Conservation (phyloP, 345 rosid genomes). For the Mallotus nudiflorus region DNA sequence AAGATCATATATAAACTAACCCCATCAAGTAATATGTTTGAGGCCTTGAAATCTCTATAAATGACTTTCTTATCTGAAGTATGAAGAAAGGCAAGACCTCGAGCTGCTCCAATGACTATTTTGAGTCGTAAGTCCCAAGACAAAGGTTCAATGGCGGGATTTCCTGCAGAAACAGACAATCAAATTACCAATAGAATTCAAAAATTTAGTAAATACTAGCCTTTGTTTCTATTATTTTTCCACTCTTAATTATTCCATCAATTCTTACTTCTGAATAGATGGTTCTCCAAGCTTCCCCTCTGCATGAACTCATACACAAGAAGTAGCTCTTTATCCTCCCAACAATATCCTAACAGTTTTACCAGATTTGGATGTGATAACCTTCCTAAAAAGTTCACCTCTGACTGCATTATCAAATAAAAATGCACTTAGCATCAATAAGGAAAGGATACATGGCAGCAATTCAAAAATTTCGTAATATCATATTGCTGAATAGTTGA, state of each 20-base stretch:
- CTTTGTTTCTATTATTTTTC: not conserved
- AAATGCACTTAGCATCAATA: slow-evolving; percentile 13
- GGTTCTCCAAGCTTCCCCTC: slow-evolving; percentile 77
- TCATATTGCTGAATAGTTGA: not conserved
- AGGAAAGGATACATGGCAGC: not conserved
- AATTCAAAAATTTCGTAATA: not conserved
- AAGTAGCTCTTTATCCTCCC: slow-evolving; percentile 68
- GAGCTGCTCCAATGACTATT: slow-evolving; percentile 79
- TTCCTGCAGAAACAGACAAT: slow-evolving; percentile 35
- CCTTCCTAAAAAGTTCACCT: slow-evolving; percentile 77
- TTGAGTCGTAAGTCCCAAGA: slow-evolving; percentile 82
- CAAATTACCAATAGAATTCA: slow-evolving; percentile 7
- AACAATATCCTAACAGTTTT: slow-evolving; percentile 72
- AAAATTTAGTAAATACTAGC: not conserved
- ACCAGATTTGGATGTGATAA: slow-evolving; percentile 83
- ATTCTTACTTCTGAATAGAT: slow-evolving; percentile 74
- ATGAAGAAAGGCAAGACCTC: slow-evolving; percentile 75
- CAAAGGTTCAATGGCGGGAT: slow-evolving; percentile 53
- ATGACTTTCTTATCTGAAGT: slow-evolving; percentile 69
- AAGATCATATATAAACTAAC: slow-evolving; percentile 40
- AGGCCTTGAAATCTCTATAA: slow-evolving; percentile 82
- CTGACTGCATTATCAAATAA: slow-evolving; percentile 55
- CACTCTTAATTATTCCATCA: slow-evolving; percentile 11
- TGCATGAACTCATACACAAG: slow-evolving; percentile 85
- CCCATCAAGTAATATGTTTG: slow-evolving; percentile 73